Conservation (phyloP, 345 rosid genomes). For the Tarenaya hassleriana region DNA sequence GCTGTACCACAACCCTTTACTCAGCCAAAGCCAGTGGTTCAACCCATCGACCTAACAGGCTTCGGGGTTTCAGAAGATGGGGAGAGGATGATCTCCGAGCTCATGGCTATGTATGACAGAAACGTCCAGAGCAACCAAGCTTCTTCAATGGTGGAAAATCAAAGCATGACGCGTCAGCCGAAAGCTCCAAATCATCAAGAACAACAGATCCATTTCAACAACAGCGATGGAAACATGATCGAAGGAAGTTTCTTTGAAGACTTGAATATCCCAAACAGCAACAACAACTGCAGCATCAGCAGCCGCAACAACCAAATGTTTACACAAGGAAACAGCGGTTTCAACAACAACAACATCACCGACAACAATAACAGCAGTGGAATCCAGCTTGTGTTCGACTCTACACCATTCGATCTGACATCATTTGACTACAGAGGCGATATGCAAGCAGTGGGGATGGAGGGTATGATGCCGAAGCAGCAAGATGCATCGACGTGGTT, state of each 20-base stretch:
- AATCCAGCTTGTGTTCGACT: conserved; percentile 28
- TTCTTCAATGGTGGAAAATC: conserved; percentile 12
- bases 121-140: conserved; percentile 33
- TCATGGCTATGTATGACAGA: conserved; percentile 43
- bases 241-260: conserved; percentile 43
- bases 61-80: conserved; percentile 51
- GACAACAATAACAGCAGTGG: not conserved
- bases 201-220: conserved; percentile 31
- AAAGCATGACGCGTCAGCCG: conserved; percentile 28
- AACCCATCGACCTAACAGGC: conserved; percentile 31
- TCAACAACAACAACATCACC: conserved; percentile 31
- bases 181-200: conserved; percentile 49
- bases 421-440: conserved; percentile 52
- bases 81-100: conserved; percentile 44
- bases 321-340: conserved; percentile 29
- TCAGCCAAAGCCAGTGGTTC: conserved; percentile 28
- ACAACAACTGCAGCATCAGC: conserved; percentile 9
- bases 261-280: conserved; percentile 25
- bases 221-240: conserved; percentile 29
- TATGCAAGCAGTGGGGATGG: conserved; percentile 34
- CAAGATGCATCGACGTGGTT: conserved; percentile 54
- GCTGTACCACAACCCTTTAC: conserved; percentile 29
- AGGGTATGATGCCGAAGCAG: conserved; percentile 47
- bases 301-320: conserved; percentile 54
- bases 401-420: conserved; percentile 33